Evolutionary conservation across 2,329 filamentous ascomycete genomes (phyloP).

Genomic region (Endothia cerciana): DNA sequence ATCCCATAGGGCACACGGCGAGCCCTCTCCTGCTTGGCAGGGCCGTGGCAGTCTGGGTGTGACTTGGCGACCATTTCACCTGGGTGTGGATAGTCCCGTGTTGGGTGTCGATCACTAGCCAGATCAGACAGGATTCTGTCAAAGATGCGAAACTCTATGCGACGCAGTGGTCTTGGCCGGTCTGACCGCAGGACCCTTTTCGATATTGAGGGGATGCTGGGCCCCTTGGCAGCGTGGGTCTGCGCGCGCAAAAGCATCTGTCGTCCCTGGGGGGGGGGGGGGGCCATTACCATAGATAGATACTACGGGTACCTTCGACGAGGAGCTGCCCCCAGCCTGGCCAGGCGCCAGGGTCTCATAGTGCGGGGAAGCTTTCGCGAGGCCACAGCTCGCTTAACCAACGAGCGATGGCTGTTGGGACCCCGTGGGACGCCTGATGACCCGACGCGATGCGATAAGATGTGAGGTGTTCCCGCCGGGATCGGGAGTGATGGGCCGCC

Average conservation of each 20-base stretch:
- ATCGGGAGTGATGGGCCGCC: no score
- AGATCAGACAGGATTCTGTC: no score
- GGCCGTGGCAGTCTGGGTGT: constrained; percentile 10
- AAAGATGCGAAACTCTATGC: no score
- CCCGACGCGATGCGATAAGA: not conserved
- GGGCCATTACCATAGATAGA: no score
- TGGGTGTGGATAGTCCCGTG: constrained; percentile 5
- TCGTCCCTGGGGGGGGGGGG: no score
- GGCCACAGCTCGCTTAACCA: not conserved
- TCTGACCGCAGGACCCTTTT: no score
- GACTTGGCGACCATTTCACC: constrained; percentile 21
- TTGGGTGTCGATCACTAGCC: constrained; percentile 15
- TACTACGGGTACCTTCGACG: no score
- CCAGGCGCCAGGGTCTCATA: not conserved
- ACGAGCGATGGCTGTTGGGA: not conserved
- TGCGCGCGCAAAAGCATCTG: no score
- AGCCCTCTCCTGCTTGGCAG: constrained; percentile 19
- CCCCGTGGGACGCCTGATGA: not conserved
- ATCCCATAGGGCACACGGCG: constrained; percentile 5
- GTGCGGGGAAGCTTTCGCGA: not conserved
- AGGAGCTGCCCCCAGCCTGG: not conserved
- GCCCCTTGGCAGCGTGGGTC: no score
- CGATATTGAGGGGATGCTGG: no score
- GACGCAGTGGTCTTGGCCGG: no score
- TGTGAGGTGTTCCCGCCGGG: not conserved